Conservation (phyloP, 305 asterid species). For the Rubia tinctorum region DNA sequence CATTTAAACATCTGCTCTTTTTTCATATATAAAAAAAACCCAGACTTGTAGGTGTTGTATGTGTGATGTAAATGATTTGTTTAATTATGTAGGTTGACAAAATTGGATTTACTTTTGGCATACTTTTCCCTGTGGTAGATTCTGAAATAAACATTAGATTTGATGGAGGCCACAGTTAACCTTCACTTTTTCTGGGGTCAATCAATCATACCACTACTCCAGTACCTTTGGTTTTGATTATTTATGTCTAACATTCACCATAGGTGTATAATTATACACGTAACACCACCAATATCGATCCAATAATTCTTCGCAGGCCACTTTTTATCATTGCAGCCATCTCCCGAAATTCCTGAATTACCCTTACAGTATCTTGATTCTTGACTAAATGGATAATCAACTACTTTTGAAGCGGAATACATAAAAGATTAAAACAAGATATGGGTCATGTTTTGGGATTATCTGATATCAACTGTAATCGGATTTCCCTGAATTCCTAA, state of each 20-base stretch:
- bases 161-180: slow-evolving; percentile 15
- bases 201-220: slow-evolving; percentile 19
- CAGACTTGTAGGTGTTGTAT: slow-evolving; percentile 10
- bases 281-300: slow-evolving; percentile 16
- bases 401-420: no score
- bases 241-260: slow-evolving; percentile 2
- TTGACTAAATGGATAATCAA: no score
- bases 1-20: neutral
- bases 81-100: slow-evolving; percentile 25
- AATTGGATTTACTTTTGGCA: slow-evolving; percentile 18
- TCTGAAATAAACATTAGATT: slow-evolving; percentile 1
- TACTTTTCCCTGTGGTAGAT: slow-evolving; percentile 9
- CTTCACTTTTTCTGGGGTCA: slow-evolving; percentile 18
- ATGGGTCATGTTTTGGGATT: no score
- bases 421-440: no score
- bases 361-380: neutral
- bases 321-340: neutral
- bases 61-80: slow-evolving; percentile 8
- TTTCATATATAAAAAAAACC: no score
- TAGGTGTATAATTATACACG: slow-evolving; percentile 22
- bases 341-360: neutral
- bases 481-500: no score
- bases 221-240: slow-evolving; percentile 15
- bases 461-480: no score
- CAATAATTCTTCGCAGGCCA: slow-evolving; percentile 8